Conservation (phyloP, 306 rosid species). For the Alnus rubra region DNA sequence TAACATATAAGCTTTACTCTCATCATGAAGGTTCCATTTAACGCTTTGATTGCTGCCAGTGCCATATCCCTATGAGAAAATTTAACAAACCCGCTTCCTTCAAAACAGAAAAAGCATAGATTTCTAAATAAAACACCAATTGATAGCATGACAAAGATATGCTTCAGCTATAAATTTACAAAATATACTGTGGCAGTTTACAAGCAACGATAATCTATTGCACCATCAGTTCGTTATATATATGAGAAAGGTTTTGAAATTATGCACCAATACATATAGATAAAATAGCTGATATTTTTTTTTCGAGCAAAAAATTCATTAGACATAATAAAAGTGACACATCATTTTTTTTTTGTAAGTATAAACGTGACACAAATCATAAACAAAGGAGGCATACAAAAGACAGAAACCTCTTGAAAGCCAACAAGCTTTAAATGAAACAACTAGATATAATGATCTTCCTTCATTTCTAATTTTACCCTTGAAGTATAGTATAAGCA, state of each 20-base stretch:
- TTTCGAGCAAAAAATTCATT: neutral
- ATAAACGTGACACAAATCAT: neutral
- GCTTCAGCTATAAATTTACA: neutral
- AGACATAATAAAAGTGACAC: neutral
- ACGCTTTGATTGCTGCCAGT: conserved; percentile 74
- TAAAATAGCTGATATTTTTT: neutral
- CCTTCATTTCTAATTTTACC: neutral
- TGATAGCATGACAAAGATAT: conserved; percentile 9
- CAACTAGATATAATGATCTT: conserved; percentile 2
- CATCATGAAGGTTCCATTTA: conserved; percentile 66
- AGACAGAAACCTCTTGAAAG: neutral
- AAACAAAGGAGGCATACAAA: neutral
- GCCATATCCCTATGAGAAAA: conserved; percentile 79
- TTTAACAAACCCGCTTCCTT: conserved; percentile 76
- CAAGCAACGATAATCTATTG: conserved; percentile 8
- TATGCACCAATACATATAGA: neutral
- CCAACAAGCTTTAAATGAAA: conserved; percentile 8
- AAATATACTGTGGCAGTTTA: conserved; percentile 5
- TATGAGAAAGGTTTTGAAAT: conserved; percentile 8
- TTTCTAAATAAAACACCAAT: conserved; percentile 9
- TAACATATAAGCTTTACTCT: conserved; percentile 52
- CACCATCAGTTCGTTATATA: conserved; percentile 7
- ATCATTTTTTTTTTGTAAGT: too few relatives aligned
- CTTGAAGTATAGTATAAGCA: neutral
- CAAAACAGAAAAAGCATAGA: conserved; percentile 38